Evolutionary conservation across 1,284 basidiomycete species (phyloP), one percentile per base, ranked within the genome.

Genomic region (Ceraceosorus bombacis): DNA sequence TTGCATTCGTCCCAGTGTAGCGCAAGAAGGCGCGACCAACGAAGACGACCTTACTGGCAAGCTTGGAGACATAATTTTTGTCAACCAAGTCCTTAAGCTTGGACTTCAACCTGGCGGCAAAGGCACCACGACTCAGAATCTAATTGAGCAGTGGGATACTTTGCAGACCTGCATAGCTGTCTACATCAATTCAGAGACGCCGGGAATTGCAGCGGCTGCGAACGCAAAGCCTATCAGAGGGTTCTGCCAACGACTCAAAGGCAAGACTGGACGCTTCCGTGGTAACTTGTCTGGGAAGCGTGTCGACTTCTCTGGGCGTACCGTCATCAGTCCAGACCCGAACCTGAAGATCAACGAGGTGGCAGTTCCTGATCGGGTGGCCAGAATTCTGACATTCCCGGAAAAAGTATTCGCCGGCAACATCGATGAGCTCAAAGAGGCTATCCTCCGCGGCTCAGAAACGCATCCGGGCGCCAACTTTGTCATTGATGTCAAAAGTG

Each of bases 21-120:
- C 89, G 0, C 95, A 98, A 78, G 95, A 99, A 88, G 69, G 70
- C 56, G 72, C 67, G 13, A 76, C 73, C 46, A 99, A 97, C 75
- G 95, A 99, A 80, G 95, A 99, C 72, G 95, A 99, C 78, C 82
- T 99, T 43, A 98, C 95, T 0, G 90, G 95, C 68, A 98, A 98
- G 76, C 84, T 99, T 12, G 90, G 90, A 5, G 95, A 99, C 78
- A 98, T 99, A 63, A 90, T 96, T 27, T 93, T 94, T 76, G 89
- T 88, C 57, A 98, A 97, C 73, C 87, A 88, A 27, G 83, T 96
- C 40, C 91, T 99, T 77, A 90, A 91, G 78, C 86, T 90, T 67
- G 90, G 89, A 38, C 83, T 98, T 40, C 83, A 84, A 15, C 90
- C 90, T 79, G 70, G 73, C 53, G 74, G 72, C 57, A 73, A 73